These are phyloP conservation scores for Platanus orientalis DNA, from an alignment of 164 flowering plant genomes.

Conservation along the genomic window DNA sequence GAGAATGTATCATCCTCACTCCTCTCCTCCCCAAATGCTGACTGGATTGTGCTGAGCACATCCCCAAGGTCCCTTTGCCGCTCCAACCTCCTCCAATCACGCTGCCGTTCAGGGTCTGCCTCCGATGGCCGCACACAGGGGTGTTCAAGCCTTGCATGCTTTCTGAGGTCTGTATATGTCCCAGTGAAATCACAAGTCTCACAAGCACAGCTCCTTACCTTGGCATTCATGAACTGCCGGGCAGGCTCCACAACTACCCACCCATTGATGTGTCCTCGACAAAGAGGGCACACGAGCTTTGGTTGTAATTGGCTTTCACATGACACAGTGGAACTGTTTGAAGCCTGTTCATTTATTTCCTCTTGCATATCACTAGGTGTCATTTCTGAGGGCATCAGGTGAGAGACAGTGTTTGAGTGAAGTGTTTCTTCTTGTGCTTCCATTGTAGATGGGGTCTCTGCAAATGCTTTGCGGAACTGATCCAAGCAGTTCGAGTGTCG, in stretches of 20 bases:
- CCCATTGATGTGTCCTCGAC: conserved; percentile 65
- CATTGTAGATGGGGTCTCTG: conserved; percentile 23
- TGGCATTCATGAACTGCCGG: conserved; percentile 75
- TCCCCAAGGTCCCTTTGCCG: conserved; percentile 84
- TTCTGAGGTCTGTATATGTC: conserved; percentile 66
- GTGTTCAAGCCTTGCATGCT: conserved; percentile 81
- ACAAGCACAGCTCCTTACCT: conserved; percentile 68
- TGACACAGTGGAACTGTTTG: conserved; percentile 1
- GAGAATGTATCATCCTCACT: conserved; percentile 18
- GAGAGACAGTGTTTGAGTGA: conserved; percentile 2
- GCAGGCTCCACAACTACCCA: conserved; percentile 75
- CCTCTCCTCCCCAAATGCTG: conserved; percentile 56
- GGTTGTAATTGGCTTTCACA: conserved; percentile 28
- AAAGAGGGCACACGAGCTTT: conserved; percentile 73
- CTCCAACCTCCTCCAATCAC: conserved; percentile 77
- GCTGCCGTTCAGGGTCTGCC: conserved; percentile 71
- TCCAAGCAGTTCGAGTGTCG: conserved; percentile 93
- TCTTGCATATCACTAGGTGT: conserved; percentile 17
- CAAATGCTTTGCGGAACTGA: conserved; percentile 63
- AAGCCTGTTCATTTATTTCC: conserved; percentile 21
- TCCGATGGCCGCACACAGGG: conserved; percentile 72
- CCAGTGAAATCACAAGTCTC: conserved; percentile 76
- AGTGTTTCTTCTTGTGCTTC: conserved; percentile 25
- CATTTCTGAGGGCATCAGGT: conserved; percentile 15
- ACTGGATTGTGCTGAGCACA: conserved; percentile 74